Evolutionary conservation across 148 eudicot genomes (phyloP).

Genomic region (Vaccinium vitisidaea): DNA sequence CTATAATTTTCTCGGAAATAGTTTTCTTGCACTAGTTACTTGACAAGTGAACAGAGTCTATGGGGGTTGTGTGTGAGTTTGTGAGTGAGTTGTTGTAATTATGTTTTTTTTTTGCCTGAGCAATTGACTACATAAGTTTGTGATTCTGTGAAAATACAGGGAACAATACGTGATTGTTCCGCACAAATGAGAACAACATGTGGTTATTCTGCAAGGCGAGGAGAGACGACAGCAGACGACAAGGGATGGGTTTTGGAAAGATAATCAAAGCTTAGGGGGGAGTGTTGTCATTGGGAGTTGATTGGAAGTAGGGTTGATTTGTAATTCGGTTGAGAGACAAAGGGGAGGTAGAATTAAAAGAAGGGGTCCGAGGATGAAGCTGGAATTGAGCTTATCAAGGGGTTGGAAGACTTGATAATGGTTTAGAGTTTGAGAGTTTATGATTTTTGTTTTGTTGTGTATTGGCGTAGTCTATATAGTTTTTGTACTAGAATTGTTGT

Average conservation of each 20-base stretch:
- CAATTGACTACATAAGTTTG: not conserved
- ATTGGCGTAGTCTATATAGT: too few relatives aligned
- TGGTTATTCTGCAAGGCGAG: not conserved
- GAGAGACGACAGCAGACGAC: not conserved
- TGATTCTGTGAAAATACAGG: not conserved
- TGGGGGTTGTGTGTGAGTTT: not conserved
- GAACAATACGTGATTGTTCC: conserved; percentile 1
- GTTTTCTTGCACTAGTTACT: too few relatives aligned
- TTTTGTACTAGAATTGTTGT: too few relatives aligned
- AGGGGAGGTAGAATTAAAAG: not conserved
- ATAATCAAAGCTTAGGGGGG: not conserved
- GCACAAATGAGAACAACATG: not conserved
- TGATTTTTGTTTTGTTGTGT: too few relatives aligned
- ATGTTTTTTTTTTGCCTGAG: not conserved
- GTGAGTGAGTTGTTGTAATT: not conserved
- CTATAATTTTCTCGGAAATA: too few relatives aligned
- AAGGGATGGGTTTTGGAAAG: not conserved
- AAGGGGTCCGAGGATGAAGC: too few relatives aligned
- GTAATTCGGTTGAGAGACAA: not conserved
- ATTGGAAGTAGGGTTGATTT: not conserved
- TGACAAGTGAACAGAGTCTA: too few relatives aligned
- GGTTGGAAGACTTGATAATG: too few relatives aligned
- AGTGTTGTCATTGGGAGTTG: not conserved
- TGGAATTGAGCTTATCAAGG: too few relatives aligned
- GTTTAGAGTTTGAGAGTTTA: too few relatives aligned